Evolutionary conservation across 768 basidiomycete species (phyloP).

Genomic region (Mycena galopus): DNA sequence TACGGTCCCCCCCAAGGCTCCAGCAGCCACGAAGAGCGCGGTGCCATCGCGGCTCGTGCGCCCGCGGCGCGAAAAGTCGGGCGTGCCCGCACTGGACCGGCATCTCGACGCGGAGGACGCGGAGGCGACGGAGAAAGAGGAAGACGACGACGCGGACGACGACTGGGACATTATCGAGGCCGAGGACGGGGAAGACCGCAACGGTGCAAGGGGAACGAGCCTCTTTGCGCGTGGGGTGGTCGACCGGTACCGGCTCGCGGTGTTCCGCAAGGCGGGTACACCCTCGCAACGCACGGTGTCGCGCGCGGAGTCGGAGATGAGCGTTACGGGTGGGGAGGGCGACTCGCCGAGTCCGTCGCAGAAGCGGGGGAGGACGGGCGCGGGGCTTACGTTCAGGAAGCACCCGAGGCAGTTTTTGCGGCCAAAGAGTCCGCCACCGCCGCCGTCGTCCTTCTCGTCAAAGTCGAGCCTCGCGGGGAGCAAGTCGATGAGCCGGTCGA

Average conservation of each 20-base stretch:
- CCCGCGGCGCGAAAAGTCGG: slow-evolving; percentile 83
- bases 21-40: slow-evolving; percentile 20
- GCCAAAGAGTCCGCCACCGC: slow-evolving; percentile 69
- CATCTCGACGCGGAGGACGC: slow-evolving; percentile 73
- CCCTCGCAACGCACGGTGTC: slow-evolving; percentile 70
- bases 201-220: slow-evolving; percentile 83
- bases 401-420: slow-evolving; percentile 79
- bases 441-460: slow-evolving; percentile 54
- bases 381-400: slow-evolving; percentile 80
- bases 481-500: slow-evolving; percentile 56
- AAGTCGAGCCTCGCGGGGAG: slow-evolving; percentile 52
- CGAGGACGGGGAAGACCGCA: slow-evolving; percentile 85
- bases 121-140: slow-evolving; percentile 57
- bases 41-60: slow-evolving; percentile 40
- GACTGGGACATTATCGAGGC: slow-evolving; percentile 94
- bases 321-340: slow-evolving; percentile 54
- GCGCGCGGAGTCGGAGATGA: slow-evolving; percentile 54
- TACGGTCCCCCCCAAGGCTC: slow-evolving; percentile 41
- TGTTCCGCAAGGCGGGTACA: slow-evolving; percentile 87
- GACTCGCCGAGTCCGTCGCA: slow-evolving; percentile 66
- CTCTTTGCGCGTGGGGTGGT: slow-evolving; percentile 93
- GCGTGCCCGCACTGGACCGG: slow-evolving; percentile 83
- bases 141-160: slow-evolving; percentile 75
- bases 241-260: slow-evolving; percentile 86
- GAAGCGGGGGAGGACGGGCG: slow-evolving; percentile 72